Percentiles rank a stretch among this genome's conserved stretches.
Conservation (phyloP, 257 asterid genomes). For the Ehretia macrophylla region DNA sequence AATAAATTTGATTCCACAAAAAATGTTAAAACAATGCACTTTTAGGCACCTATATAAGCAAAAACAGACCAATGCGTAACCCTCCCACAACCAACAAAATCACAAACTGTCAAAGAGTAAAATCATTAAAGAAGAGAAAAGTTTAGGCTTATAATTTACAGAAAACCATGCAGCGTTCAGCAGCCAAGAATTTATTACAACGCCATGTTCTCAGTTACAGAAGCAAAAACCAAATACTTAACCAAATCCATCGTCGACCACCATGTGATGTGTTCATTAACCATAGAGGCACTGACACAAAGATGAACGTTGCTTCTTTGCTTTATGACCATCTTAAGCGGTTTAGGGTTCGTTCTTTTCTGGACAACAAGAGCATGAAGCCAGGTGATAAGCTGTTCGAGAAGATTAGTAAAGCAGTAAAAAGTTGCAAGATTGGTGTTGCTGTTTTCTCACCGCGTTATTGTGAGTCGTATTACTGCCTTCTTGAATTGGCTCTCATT, state of each 20-base stretch:
- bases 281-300: constrained; percentile 52
- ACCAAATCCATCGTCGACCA: background rate
- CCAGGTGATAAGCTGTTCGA: constrained; percentile 55
- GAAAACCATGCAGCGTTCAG: constrained; percentile 32
- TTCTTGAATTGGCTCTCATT: constrained; percentile 46
- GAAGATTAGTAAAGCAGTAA: constrained; percentile 37
- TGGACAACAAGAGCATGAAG: constrained; percentile 60
- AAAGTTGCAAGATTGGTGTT: constrained; percentile 41
- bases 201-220: constrained; percentile 10
- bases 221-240: constrained; percentile 8
- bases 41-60: background rate
- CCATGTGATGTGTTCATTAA: constrained; percentile 55
- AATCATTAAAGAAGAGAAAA: background rate
- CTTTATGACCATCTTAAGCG: constrained; percentile 36
- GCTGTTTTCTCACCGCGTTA: constrained; percentile 49
- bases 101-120: background rate
- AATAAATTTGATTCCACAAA: no score
- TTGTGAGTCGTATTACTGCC: constrained; percentile 53
- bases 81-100: background rate
- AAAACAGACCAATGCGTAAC: background rate
- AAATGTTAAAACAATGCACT: background rate
- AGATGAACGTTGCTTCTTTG: constrained; percentile 33
- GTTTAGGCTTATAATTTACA: background rate
- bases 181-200: constrained; percentile 25
- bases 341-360: constrained; percentile 26